phyloP scores from a whole-genome alignment of 192 early-diverging fungal species.

The Backusella macrospora region DNA sequence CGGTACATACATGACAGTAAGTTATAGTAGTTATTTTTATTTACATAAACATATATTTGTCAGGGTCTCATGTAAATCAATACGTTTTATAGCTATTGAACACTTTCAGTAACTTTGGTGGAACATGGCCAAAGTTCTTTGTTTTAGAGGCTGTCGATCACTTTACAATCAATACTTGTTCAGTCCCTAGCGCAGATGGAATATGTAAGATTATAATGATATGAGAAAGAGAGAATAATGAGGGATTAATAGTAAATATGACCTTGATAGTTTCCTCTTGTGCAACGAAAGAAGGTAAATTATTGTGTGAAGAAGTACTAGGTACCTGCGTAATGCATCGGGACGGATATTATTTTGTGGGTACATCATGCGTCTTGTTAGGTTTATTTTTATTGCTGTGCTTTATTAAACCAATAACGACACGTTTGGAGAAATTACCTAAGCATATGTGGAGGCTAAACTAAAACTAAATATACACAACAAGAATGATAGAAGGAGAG shows the following conservation, averaged over 20 bases:
- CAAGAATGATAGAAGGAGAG: neutral
- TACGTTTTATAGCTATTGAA: constrained; percentile 66
- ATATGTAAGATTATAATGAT: neutral
- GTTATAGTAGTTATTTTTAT: neutral
- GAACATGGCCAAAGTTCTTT: constrained; percentile 96
- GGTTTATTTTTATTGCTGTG: constrained; percentile 60
- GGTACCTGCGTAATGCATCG: constrained; percentile 51
- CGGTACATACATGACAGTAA: constrained; percentile 84
- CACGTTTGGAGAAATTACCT: constrained; percentile 54
- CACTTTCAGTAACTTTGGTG: constrained; percentile 95
- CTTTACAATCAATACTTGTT: constrained; percentile 82
- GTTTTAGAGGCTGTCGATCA: constrained; percentile 90
- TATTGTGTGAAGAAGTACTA: neutral
- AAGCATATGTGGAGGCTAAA: constrained; percentile 35
- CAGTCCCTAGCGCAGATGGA: constrained; percentile 42
- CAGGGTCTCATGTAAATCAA: too few species aligned
- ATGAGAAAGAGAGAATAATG: too few species aligned
- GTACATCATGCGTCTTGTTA: constrained; percentile 65
- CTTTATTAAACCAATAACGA: constrained; percentile 65
- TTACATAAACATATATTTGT: neutral
- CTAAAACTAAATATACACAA: neutral
- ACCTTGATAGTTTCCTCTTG: neutral
- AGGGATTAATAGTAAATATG: too few species aligned
- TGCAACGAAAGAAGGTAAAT: neutral
- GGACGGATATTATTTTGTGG: constrained; percentile 92